phyloP scores from a whole-genome alignment of 805 yeast species.

The Blastobotrys americana region DNA sequence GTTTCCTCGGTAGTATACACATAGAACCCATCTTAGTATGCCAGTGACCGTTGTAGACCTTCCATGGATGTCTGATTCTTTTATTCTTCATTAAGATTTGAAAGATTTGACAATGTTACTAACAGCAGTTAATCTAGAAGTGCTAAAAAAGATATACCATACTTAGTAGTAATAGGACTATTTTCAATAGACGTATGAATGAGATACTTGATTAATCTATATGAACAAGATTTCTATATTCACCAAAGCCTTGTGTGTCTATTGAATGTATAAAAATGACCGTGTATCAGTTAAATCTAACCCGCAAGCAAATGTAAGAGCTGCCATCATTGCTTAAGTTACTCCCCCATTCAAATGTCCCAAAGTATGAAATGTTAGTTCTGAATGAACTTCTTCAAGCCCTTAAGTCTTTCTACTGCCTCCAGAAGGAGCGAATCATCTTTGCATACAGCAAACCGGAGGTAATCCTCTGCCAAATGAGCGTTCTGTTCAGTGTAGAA shows the following conservation, averaged over 20 bases:
- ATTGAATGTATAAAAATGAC: too few relatives aligned
- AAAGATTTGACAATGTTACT: too few relatives aligned
- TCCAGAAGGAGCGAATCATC: conserved; percentile 73
- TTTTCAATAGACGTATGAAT: conserved; percentile 1
- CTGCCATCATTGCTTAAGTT: background rate
- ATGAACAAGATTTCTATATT: too few relatives aligned
- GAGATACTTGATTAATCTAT: background rate
- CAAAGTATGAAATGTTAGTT: conserved; percentile 2
- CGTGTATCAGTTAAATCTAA: too few relatives aligned
- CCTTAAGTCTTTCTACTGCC: conserved; percentile 70
- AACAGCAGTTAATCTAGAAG: background rate
- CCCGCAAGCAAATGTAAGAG: too few relatives aligned
- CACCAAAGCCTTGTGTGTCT: too few relatives aligned
- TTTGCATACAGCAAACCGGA: conserved; percentile 95
- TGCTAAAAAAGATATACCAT: too few relatives aligned
- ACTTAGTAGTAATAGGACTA: background rate
- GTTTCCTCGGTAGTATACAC: conserved; percentile 39
- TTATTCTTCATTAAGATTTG: too few relatives aligned
- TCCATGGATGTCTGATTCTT: conserved; percentile 37
- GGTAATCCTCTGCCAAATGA: conserved; percentile 68
- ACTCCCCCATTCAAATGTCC: too few relatives aligned
- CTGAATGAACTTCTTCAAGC: conserved; percentile 55
- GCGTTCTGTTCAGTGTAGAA: conserved; percentile 69
- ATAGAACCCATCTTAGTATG: conserved; percentile 34
- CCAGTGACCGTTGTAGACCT: conserved; percentile 37